Evolutionary conservation across 495 filamentous ascomycete genomes (phyloP), one percentile per base, ranked within the genome.

Genomic region (Sabuloglossum arenarium): DNA sequence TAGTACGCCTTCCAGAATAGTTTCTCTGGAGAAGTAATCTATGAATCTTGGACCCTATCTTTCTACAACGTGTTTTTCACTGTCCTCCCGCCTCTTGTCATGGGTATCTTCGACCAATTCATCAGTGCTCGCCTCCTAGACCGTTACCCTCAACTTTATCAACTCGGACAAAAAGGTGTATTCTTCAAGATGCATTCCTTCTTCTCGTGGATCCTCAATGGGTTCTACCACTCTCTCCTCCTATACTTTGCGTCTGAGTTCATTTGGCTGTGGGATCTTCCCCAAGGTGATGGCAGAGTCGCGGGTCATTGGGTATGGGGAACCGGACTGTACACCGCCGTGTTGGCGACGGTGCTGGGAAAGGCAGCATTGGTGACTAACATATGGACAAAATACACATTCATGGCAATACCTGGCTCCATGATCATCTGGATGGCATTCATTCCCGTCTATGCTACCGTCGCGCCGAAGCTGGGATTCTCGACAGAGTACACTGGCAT

Each of bases 1-100:
- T 54, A 86, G 85, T 98, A 93, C 66, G 85, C 87, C 21, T 99
- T 99, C 71, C 87, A 94, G 80, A 97, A 99, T 65, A 85, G 82
- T 59, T 99, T 97, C 69, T 96, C 91, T 0, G 93, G 91, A 60
- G 80, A 95, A 66, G 88, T 97, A 61, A 99, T 99, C 66, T 96
- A 89, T 78, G 93, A 99, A 70, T 96, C 90, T 14, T 99, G 93
- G 93, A 96, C 89, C 1, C 74, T 99, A 14, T 95, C 93, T 14
- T 94, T 95, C 73, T 99, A 96, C 75, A 99, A 99, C 73, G 88
- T 99, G 67, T 84, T 99, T 67, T 99, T 94, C 70, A 97, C 93
- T 9, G 84, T 93, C 45, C 70, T 96, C 31, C 93, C 93, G 39
- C 93, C 93, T 0, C 81, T 99, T 46, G 90, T 83, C 27, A 86